A percentile compares a stretch with the other conserved stretches of the same genome.
These are phyloP conservation scores for Lobosporangium transversale DNA, from an alignment of 192 early-diverging fungal genomes.

Conservation along the genomic window DNA sequence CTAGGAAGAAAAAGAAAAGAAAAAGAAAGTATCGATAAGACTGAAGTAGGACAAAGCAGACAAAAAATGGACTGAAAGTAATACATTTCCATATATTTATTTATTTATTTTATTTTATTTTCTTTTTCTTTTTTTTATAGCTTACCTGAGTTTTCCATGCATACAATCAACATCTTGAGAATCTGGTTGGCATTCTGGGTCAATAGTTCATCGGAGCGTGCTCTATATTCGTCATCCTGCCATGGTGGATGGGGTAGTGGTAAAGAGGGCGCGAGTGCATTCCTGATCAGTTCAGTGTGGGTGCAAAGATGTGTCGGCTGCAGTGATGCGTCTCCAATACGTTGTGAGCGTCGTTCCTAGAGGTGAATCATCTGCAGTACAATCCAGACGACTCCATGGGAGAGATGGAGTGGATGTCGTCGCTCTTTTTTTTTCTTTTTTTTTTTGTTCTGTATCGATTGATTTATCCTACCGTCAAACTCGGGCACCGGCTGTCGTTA, in stretches of 20 bases:
- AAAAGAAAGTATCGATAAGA: no score
- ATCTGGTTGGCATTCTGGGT: conserved; percentile 74
- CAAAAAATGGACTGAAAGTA: not conserved
- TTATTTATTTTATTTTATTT: no score
- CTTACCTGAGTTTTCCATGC: conserved; percentile 71
- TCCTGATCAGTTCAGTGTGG: conserved; percentile 38
- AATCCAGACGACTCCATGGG: not conserved
- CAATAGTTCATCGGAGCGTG: conserved; percentile 68
- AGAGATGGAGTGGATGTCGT: no score
- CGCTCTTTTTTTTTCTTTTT: no score
- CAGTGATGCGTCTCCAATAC: not conserved
- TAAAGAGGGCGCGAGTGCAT: conserved; percentile 1
- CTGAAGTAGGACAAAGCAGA: not conserved
- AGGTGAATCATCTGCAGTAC: not conserved
- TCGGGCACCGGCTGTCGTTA: conserved; percentile 68
- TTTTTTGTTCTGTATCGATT: no score
- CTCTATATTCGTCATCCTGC: conserved; percentile 69
- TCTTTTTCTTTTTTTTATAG: not conserved
- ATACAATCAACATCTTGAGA: conserved; percentile 73
- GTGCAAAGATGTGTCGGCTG: not conserved
- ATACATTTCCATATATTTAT: no score
- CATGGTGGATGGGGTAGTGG: conserved; percentile 4
- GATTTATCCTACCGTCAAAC: conserved; percentile 65
- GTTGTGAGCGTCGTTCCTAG: conserved; percentile 2
- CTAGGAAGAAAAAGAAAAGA: conserved; percentile 29